Conservation (phyloP, 2,329 filamentous ascomycete species). For the Dactylonectria estremocensis region DNA sequence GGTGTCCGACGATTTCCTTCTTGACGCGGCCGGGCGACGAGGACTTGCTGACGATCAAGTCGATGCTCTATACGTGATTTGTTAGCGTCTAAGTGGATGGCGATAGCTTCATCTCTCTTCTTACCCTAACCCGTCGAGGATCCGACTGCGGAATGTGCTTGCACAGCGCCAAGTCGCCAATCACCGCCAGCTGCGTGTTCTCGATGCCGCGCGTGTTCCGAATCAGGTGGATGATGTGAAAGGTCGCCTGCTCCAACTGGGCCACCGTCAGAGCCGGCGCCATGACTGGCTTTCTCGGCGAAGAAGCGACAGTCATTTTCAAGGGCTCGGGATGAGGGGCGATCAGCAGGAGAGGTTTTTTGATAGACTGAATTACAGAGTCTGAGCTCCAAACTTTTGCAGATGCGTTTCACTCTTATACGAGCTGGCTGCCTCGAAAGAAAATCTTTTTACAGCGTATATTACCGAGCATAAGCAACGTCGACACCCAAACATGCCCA, state of each 20-base stretch:
- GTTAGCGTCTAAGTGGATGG: slow-evolving; percentile 11
- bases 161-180: slow-evolving; percentile 47
- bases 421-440: neutral
- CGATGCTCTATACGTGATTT: slow-evolving; percentile 43
- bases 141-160: slow-evolving; percentile 45
- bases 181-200: slow-evolving; percentile 48
- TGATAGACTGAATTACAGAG: neutral
- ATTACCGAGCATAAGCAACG: slow-evolving; percentile 11
- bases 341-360: neutral
- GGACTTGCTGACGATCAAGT: slow-evolving; percentile 49
- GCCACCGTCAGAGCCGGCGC: slow-evolving; percentile 45
- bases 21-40: slow-evolving; percentile 49
- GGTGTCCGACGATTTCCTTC: slow-evolving; percentile 49
- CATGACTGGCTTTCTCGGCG: slow-evolving; percentile 33
- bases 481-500: slow-evolving; percentile 29
- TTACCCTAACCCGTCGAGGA: slow-evolving; percentile 36
- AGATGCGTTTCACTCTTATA: neutral
- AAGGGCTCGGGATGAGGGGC: neutral
- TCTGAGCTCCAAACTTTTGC: neutral
- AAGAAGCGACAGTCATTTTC: neutral
- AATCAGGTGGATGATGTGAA: slow-evolving; percentile 95
- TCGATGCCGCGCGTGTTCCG: slow-evolving; percentile 47
- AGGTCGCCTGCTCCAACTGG: slow-evolving; percentile 78
- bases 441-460: slow-evolving; percentile 2
- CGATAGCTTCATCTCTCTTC: neutral